Evolutionary conservation across 2,329 filamentous ascomycete genomes (phyloP).

Genomic region (Colletotrichum tofieldiae): DNA sequence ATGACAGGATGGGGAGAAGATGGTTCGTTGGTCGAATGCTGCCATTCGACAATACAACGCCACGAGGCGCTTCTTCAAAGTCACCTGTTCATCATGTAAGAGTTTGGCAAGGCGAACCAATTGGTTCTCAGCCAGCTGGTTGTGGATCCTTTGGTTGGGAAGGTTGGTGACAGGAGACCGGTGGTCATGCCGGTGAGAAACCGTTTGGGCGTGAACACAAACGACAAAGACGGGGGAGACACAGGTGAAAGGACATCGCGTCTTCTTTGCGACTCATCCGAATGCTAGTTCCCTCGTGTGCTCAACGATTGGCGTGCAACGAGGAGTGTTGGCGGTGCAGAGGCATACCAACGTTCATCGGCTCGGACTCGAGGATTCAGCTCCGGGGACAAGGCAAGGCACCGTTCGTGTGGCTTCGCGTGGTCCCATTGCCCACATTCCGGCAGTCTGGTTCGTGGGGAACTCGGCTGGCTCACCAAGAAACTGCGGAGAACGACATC

Average conservation of each 20-base stretch:
- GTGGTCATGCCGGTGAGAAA: no score
- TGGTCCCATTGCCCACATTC: neutral
- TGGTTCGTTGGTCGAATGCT: neutral
- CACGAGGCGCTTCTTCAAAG: no score
- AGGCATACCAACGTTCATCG: neutral
- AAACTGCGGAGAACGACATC: neutral
- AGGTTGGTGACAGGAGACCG: no score
- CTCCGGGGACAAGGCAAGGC: neutral
- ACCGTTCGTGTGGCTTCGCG: conserved; percentile 3
- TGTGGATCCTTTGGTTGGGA: no score
- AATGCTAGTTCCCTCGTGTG: neutral
- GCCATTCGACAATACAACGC: neutral
- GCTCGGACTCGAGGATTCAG: neutral
- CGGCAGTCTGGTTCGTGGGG: conserved; percentile 18
- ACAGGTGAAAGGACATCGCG: no score
- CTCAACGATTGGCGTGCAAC: conserved; percentile 7
- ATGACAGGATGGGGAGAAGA: conserved; percentile 12
- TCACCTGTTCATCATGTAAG: no score
- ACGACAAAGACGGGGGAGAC: no score
- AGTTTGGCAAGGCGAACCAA: no score
- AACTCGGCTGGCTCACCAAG: neutral
- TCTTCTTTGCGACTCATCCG: no score
- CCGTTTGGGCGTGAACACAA: no score
- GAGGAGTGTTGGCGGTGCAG: conserved; percentile 18
- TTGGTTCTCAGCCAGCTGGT: no score